Conservation (phyloP, 805 yeast genomes). For the Myxozyma geophila region DNA sequence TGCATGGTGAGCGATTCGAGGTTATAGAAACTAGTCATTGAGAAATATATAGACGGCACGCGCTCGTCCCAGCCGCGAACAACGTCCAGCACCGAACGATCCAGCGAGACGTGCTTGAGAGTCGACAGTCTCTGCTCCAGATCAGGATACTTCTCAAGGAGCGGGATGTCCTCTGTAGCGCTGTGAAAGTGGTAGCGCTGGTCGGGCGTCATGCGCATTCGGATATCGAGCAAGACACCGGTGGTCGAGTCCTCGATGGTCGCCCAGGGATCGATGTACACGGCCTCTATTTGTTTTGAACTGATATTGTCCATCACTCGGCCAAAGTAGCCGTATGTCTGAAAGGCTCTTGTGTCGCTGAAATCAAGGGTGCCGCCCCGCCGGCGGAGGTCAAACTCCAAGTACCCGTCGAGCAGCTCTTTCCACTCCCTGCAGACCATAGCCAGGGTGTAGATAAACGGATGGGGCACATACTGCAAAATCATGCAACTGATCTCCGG, state of each 20-base stretch:
- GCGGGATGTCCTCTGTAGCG: slow-evolving; percentile 6
- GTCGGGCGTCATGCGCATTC: slow-evolving; percentile 12
- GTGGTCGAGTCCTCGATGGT: slow-evolving; percentile 7
- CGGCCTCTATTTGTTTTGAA: neutral
- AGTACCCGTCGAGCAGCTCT: slow-evolving; percentile 1
- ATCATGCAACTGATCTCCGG: neutral
- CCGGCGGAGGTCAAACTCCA: neutral
- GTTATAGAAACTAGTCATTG: neutral
- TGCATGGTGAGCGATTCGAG: slow-evolving; percentile 6
- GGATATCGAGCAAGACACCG: slow-evolving; percentile 10
- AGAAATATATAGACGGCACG: neutral
- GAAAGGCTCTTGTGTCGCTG: slow-evolving; percentile 1
- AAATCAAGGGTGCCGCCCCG: slow-evolving; percentile 11
- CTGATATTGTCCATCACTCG: slow-evolving; percentile 5
- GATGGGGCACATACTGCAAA: slow-evolving; percentile 7
- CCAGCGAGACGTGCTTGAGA: neutral
- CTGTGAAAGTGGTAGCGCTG: slow-evolving; percentile 13
- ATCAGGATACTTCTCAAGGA: slow-evolving; percentile 8
- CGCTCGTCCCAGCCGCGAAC: neutral
- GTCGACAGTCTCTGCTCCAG: slow-evolving; percentile 1
- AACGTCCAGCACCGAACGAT: slow-evolving; percentile 2
- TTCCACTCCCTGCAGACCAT: slow-evolving; percentile 14
- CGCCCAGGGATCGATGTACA: neutral
- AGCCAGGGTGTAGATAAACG: slow-evolving; percentile 10
- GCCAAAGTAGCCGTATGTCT: slow-evolving; percentile 8